Evolutionary conservation across 164 flowering plant genomes (phyloP).

Genomic region (Sextonia rubra): DNA sequence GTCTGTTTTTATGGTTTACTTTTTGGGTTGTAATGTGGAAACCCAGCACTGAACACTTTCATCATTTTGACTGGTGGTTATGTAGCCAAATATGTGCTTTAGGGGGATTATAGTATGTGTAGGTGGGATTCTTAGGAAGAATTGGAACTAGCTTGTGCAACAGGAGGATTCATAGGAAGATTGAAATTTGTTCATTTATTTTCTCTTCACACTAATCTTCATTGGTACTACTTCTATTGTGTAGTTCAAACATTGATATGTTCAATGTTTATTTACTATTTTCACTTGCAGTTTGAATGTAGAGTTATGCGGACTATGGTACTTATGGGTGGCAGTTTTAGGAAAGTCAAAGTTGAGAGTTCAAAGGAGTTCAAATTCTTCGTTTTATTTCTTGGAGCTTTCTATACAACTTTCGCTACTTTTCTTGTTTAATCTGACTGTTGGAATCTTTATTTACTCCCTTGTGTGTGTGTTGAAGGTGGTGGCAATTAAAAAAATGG

Average conservation of each 20-base stretch:
- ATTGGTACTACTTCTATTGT: not conserved
- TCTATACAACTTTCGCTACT: not conserved
- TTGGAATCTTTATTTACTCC: not conserved
- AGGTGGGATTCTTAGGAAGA: not conserved
- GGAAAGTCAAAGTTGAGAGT: not conserved
- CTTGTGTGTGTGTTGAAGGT: slow-evolving; percentile 34
- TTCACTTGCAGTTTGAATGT: not conserved
- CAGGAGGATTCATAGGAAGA: too few species aligned
- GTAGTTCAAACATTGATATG: not conserved
- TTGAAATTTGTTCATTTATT: too few species aligned
- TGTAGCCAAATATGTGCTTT: not conserved
- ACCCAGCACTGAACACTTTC: too few species aligned
- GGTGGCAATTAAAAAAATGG: slow-evolving; percentile 98
- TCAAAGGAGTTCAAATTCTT: not conserved
- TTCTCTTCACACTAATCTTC: not conserved
- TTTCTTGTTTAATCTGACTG: not conserved
- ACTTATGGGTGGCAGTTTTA: not conserved
- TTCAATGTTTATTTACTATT: not conserved
- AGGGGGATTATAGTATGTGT: not conserved
- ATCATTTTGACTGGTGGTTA: too few species aligned
- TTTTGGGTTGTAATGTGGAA: too few species aligned
- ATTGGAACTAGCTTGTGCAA: not conserved
- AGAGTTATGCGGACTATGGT: not conserved
- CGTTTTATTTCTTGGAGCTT: not conserved
- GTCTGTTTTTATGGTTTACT: too few species aligned